A percentile compares a stretch with the other conserved stretches of the same genome.
Conservation (phyloP, 2,329 filamentous ascomycete species). For the Aspergillus eucalypticola region DNA sequence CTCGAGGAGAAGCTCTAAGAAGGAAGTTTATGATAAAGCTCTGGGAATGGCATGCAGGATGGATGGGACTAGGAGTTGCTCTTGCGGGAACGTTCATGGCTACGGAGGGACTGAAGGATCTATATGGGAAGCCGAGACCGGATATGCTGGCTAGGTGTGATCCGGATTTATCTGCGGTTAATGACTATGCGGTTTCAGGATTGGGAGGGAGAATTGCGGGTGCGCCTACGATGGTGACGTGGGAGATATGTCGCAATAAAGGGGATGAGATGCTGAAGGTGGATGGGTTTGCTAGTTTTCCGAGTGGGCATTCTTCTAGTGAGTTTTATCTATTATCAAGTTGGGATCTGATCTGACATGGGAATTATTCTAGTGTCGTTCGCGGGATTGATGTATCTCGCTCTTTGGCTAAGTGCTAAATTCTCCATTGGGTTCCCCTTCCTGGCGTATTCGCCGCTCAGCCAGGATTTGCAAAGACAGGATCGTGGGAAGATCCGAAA, state of each 20-base stretch:
- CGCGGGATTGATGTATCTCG: slow-evolving; percentile 79
- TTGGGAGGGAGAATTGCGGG: slow-evolving; percentile 53
- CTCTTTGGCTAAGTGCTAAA: slow-evolving; percentile 74
- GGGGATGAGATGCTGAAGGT: slow-evolving; percentile 58
- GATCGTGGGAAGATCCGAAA: slow-evolving; percentile 57
- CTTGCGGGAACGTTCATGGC: slow-evolving; percentile 74
- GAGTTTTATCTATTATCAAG: slow-evolving; percentile 25
- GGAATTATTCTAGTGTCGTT: slow-evolving; percentile 58
- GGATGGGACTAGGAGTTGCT: slow-evolving; percentile 76
- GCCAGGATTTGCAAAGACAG: slow-evolving; percentile 23
- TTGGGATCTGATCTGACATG: slow-evolving; percentile 2
- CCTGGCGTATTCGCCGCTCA: slow-evolving; percentile 32
- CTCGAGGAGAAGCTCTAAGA: slow-evolving; percentile 22
- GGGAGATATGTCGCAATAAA: slow-evolving; percentile 69
- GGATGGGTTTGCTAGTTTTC: slow-evolving; percentile 84
- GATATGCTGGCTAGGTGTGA: slow-evolving; percentile 70
- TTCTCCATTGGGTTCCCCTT: slow-evolving; percentile 51
- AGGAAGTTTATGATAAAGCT: slow-evolving; percentile 78
- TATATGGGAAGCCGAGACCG: slow-evolving; percentile 66
- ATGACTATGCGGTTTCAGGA: slow-evolving; percentile 64
- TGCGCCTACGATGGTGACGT: slow-evolving; percentile 70
- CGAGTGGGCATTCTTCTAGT: slow-evolving; percentile 73
- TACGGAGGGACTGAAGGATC: slow-evolving; percentile 80
- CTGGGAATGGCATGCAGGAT: slow-evolving; percentile 87
- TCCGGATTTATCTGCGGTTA: slow-evolving; percentile 68